Evolutionary conservation across 2,329 filamentous ascomycete species (phyloP).

Genomic region (Exophiala dermatitidis): DNA sequence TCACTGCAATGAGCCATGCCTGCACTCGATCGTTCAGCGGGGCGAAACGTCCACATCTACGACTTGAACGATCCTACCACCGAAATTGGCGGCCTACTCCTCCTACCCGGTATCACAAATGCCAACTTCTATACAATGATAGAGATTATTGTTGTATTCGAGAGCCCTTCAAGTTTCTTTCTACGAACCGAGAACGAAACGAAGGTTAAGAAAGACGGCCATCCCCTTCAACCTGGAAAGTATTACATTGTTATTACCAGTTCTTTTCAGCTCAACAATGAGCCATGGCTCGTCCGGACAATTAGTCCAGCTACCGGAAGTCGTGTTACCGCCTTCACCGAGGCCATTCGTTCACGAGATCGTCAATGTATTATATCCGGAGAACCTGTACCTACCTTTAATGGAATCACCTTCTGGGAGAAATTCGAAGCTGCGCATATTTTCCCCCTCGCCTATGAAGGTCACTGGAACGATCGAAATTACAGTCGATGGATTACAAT

Average conservation of each 20-base stretch:
- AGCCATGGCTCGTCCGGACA: background rate
- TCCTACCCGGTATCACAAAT: constrained; percentile 26
- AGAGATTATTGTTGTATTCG: constrained; percentile 23
- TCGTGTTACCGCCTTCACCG: background rate
- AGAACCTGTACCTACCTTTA: background rate
- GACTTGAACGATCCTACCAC: constrained; percentile 11
- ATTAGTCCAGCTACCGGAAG: background rate
- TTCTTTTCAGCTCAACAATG: background rate
- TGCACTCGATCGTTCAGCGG: constrained; percentile 7
- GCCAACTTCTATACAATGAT: constrained; percentile 28
- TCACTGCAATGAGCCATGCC: background rate
- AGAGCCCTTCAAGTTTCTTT: background rate
- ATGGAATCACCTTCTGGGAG: background rate
- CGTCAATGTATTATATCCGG: background rate
- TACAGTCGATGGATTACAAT: background rate
- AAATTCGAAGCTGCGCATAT: background rate
- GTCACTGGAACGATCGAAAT: background rate
- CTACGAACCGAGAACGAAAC: background rate
- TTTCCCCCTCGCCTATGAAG: background rate
- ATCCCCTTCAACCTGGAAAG: background rate
- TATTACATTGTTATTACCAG: background rate
- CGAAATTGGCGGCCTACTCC: constrained; percentile 12
- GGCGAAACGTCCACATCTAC: constrained; percentile 15
- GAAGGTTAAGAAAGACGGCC: background rate
- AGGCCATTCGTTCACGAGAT: background rate